Percentiles rank a stretch among this genome's conserved stretches.
phyloP scores from a whole-genome alignment of 2,329 filamentous ascomycete species.

The Dactylellina sp. region DNA sequence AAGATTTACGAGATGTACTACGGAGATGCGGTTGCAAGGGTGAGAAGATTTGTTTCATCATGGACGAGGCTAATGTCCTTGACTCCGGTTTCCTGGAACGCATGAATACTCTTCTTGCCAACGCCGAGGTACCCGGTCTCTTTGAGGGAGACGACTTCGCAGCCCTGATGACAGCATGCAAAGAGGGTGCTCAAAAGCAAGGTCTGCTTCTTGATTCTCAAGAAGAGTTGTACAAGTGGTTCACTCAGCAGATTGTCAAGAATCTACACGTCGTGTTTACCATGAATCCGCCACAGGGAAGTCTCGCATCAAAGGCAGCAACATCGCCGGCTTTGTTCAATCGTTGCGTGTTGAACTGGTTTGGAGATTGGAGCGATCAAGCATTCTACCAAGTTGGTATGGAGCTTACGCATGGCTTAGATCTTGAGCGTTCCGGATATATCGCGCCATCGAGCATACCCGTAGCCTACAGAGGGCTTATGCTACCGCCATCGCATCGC shows the following conservation, averaged over 20 bases:
- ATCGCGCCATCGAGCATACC: slow-evolving; percentile 89
- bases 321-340: slow-evolving; percentile 99
- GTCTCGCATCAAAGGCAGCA: slow-evolving; percentile 92
- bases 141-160: slow-evolving; percentile 99
- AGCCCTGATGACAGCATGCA: slow-evolving; percentile 98
- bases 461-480: slow-evolving; percentile 87
- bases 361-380: slow-evolving; percentile 99
- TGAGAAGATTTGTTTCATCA: slow-evolving; percentile 99
- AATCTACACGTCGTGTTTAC: slow-evolving; percentile 99
- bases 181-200: slow-evolving; percentile 96
- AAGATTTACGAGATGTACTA: slow-evolving; percentile 92
- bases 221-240: slow-evolving; percentile 99
- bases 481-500: slow-evolving; percentile 86
- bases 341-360: slow-evolving; percentile 99
- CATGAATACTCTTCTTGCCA: slow-evolving; percentile 98
- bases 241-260: slow-evolving; percentile 98
- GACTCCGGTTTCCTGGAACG: slow-evolving; percentile 98
- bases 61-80: slow-evolving; percentile 98
- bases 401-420: slow-evolving; percentile 94
- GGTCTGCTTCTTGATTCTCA: slow-evolving; percentile 95
- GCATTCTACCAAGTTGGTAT: slow-evolving; percentile 97
- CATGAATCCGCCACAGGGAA: slow-evolving; percentile 98
- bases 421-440: slow-evolving; percentile 89
- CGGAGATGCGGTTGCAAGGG: slow-evolving; percentile 95
- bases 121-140: slow-evolving; percentile 97